Percentiles rank a stretch among this genome's conserved stretches.
Conservation (phyloP, 1,139 yeast genomes). For the Yamadazyma dendronema region DNA sequence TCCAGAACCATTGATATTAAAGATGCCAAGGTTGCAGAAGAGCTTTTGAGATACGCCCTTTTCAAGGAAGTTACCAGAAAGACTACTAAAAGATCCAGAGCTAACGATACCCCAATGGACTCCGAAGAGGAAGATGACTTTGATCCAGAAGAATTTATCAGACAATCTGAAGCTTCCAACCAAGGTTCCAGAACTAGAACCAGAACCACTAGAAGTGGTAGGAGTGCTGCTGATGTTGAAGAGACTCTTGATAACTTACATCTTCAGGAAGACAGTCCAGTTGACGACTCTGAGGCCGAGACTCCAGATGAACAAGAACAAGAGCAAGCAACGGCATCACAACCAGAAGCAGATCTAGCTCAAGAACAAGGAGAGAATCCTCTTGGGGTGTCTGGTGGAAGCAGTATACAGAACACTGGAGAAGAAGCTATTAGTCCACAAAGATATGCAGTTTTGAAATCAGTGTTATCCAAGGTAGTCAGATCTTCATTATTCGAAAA, state of each 20-base stretch:
- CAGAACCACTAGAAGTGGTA: constrained; percentile 8
- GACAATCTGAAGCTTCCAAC: constrained; percentile 12
- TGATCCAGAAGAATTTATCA: constrained; percentile 17
- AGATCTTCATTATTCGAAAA: constrained; percentile 48
- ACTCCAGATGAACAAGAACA: constrained; percentile 16
- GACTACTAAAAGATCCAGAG: constrained; percentile 32
- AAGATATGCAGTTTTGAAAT: constrained; percentile 45
- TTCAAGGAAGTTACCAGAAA: constrained; percentile 67
- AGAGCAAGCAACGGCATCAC: constrained; percentile 15
- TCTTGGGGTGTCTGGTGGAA: constrained; percentile 24
- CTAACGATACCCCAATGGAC: constrained; percentile 12
- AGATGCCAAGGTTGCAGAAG: constrained; percentile 88
- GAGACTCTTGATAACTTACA: constrained; percentile 27
- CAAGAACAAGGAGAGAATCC: constrained; percentile 18
- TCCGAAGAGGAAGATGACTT: constrained; percentile 15
- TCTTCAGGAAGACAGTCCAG: constrained; percentile 16
- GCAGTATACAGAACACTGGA: constrained; percentile 12
- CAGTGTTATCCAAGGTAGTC: constrained; percentile 46
- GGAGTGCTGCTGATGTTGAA: constrained; percentile 19
- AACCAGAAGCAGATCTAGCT: constrained; percentile 9
- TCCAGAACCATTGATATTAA: constrained; percentile 69
- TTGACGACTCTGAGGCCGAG: constrained; percentile 18
- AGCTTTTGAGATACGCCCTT: constrained; percentile 78
- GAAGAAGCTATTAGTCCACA: constrained; percentile 42
- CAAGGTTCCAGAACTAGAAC: constrained; percentile 17